These are phyloP conservation scores for Schwanniomyces vanrijiae DNA, from an alignment of 805 yeast genomes.

Conservation along the genomic window DNA sequence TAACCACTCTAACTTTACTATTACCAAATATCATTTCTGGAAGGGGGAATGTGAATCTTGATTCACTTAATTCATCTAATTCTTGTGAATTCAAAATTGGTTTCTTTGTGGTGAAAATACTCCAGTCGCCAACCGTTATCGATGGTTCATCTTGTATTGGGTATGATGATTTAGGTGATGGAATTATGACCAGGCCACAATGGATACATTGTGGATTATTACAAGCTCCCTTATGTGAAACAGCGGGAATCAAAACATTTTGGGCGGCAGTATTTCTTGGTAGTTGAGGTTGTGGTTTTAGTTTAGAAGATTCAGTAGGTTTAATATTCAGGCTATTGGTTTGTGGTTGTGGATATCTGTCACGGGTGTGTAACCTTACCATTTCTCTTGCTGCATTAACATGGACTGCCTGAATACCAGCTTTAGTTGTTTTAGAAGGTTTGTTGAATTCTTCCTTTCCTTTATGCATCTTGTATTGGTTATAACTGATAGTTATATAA, in stretches of 20 bases:
- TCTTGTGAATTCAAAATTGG: conserved; percentile 78
- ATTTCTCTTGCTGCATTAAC: conserved; percentile 64
- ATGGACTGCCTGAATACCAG: conserved; percentile 55
- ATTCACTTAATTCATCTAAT: conserved; percentile 64
- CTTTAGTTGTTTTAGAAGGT: not conserved
- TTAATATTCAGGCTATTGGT: not conserved
- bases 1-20: conserved; percentile 57
- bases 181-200: conserved; percentile 76
- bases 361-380: conserved; percentile 50
- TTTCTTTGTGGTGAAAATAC: conserved; percentile 64
- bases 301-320: too few species aligned
- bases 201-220: conserved; percentile 52
- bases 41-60: conserved; percentile 68
- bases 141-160: conserved; percentile 69
- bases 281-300: not conserved
- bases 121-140: conserved; percentile 74
- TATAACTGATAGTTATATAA: not conserved
- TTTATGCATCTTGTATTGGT: conserved; percentile 1
- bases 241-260: conserved; percentile 43
- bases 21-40: conserved; percentile 99
- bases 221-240: conserved; percentile 35
- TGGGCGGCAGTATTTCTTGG: not conserved
- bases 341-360: conserved; percentile 26
- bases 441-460: conserved; percentile 2
- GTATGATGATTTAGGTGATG: conserved; percentile 65